Conservation (phyloP, 2,329 filamentous ascomycete genomes). For the Hymenoscyphus linearis region DNA sequence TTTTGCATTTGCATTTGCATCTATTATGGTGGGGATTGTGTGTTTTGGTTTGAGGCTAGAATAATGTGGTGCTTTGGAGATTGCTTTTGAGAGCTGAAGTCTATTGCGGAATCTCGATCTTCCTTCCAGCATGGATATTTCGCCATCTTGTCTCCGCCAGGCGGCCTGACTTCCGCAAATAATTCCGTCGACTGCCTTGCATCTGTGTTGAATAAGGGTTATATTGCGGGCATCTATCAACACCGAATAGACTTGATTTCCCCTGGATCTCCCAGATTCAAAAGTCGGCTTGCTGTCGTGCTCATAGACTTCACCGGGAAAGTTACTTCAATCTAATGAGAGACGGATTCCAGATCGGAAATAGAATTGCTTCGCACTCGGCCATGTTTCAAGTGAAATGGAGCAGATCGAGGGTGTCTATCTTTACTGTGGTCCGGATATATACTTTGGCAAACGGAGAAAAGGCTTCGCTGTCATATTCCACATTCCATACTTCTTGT, state of each 20-base stretch:
- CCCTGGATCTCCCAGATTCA: not conserved
- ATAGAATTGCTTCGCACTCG: not conserved
- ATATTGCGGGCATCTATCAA: not conserved
- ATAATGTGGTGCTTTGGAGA: not conserved
- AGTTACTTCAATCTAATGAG: not conserved
- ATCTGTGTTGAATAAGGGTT: not conserved
- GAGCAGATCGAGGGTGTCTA: not conserved
- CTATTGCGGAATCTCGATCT: conserved; percentile 1
- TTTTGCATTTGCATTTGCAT: not conserved
- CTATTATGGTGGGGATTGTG: not conserved
- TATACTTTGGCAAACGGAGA: not conserved
- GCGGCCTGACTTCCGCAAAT: not conserved
- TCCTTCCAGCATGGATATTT: conserved; percentile 1
- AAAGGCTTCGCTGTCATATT: not conserved
- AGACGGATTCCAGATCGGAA: not conserved
- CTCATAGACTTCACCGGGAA: not conserved
- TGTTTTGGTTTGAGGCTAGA: not conserved
- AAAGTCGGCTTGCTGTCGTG: not conserved
- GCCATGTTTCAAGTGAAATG: not conserved
- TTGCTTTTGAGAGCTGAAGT: not conserved
- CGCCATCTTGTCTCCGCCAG: not conserved
- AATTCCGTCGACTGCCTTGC: not conserved
- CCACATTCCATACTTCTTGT: not conserved
- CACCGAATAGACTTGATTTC: not conserved
- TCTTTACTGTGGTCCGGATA: not conserved